These are phyloP conservation scores for Sordariomycetes sp. DNA, from an alignment of 2,329 filamentous ascomycete species.

Conservation along the genomic window DNA sequence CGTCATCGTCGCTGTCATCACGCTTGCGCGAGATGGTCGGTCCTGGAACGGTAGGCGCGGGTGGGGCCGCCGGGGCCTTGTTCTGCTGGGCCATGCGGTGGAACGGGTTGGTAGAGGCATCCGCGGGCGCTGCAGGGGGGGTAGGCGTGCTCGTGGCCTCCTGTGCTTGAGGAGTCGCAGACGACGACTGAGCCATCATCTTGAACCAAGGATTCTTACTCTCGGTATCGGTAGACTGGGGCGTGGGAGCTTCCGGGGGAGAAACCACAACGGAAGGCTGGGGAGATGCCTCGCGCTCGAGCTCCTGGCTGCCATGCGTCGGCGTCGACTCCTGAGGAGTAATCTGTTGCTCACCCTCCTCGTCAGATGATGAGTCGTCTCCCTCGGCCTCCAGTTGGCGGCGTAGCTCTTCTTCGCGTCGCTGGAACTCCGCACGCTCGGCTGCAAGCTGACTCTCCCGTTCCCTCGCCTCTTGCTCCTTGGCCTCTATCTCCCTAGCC, in stretches of 20 bases:
- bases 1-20: slow-evolving; percentile 54
- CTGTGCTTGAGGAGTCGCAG: slow-evolving; percentile 31
- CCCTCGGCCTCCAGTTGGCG: slow-evolving; percentile 69
- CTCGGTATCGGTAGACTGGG: slow-evolving; percentile 49
- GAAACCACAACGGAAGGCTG: slow-evolving; percentile 31
- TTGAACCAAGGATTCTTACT: slow-evolving; percentile 94
- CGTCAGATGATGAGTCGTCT: slow-evolving; percentile 70
- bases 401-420: slow-evolving; percentile 82
- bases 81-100: slow-evolving; percentile 67
- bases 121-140: slow-evolving; percentile 21
- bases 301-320: slow-evolving; percentile 42
- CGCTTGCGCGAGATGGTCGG: slow-evolving; percentile 34
- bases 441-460: slow-evolving; percentile 67
- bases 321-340: slow-evolving; percentile 51
- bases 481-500: slow-evolving; percentile 42
- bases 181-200: slow-evolving; percentile 65
- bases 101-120: slow-evolving; percentile 87
- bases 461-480: slow-evolving; percentile 17
- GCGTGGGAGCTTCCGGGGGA: slow-evolving; percentile 39
- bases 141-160: slow-evolving; percentile 30
- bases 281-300: slow-evolving; percentile 37
- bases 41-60: slow-evolving; percentile 12
- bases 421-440: slow-evolving; percentile 84
- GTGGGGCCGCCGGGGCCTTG: slow-evolving; percentile 24
- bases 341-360: slow-evolving; percentile 65